These are phyloP conservation scores for Eremochloa ophiuroides DNA, from an alignment of 176 grass and related monocot species.

Conservation along the genomic window DNA sequence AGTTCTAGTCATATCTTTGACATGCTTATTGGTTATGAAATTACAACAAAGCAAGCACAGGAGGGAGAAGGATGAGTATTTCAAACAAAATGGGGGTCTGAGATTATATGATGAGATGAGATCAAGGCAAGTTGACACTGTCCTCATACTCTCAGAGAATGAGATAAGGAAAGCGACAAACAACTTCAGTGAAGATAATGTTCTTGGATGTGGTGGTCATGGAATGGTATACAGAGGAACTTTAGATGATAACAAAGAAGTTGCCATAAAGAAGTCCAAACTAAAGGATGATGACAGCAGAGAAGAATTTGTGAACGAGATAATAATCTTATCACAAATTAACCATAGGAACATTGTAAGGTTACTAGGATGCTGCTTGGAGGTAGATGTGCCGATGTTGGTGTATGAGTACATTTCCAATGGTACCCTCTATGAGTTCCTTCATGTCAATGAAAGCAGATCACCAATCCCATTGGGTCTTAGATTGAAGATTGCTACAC, in stretches of 20 bases:
- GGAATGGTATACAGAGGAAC: background rate
- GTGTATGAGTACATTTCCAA: background rate
- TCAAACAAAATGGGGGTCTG: too few relatives aligned
- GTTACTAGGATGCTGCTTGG: background rate
- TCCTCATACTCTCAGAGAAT: too few relatives aligned
- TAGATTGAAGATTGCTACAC: slow-evolving; percentile 36
- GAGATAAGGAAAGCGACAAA: too few relatives aligned
- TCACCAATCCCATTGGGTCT: slow-evolving; percentile 28
- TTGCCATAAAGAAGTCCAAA: slow-evolving; percentile 9
- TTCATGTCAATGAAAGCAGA: background rate
- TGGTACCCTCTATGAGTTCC: background rate
- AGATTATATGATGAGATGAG: too few relatives aligned
- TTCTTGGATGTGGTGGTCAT: background rate
- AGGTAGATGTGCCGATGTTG: background rate
- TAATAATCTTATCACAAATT: slow-evolving; percentile 1
- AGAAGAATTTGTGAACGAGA: slow-evolving; percentile 10
- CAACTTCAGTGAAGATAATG: too few relatives aligned
- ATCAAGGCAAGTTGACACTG: too few relatives aligned
- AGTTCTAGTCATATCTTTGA: too few relatives aligned
- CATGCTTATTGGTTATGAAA: too few relatives aligned
- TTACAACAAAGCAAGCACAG: too few relatives aligned
- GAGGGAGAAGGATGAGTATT: too few relatives aligned
- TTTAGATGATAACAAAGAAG: background rate
- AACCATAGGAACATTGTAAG: background rate
- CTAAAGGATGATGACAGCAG: background rate